phyloP scores from a whole-genome alignment of 768 basidiomycete genomes.

The Podaxis sp. region DNA sequence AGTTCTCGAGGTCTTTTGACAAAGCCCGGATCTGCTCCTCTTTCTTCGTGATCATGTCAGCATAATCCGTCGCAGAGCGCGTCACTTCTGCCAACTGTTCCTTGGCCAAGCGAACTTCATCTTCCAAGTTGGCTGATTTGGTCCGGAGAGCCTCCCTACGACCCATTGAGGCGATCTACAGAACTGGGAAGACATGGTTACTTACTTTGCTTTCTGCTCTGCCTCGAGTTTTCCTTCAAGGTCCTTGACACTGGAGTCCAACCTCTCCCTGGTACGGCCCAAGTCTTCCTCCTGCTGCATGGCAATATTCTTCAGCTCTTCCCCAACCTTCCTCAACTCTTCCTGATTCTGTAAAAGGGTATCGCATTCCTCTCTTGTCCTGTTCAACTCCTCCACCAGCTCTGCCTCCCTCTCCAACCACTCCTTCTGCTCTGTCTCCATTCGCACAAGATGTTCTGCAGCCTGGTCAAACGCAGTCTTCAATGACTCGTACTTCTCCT shows the following conservation, averaged over 20 bases:
- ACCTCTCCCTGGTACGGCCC: constrained; percentile 68
- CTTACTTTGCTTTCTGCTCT: constrained; percentile 59
- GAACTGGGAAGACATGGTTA: constrained; percentile 31
- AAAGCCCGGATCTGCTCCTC: constrained; percentile 68
- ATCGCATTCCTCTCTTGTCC: constrained; percentile 60
- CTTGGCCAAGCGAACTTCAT: constrained; percentile 67
- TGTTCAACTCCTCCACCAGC: constrained; percentile 54
- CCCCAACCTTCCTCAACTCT: constrained; percentile 61
- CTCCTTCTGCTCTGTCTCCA: constrained; percentile 75
- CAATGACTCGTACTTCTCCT: constrained; percentile 74
- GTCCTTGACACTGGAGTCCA: constrained; percentile 62
- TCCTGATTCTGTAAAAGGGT: constrained; percentile 57
- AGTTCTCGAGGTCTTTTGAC: constrained; percentile 48
- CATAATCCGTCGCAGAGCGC: constrained; percentile 76
- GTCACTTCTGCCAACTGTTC: constrained; percentile 77
- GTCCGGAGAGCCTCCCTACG: constrained; percentile 62
- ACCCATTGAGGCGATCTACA: not conserved
- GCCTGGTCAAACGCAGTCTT: constrained; percentile 79
- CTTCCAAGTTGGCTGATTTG: constrained; percentile 62
- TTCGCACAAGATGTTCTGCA: constrained; percentile 78
- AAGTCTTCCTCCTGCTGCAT: constrained; percentile 82
- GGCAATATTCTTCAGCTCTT: constrained; percentile 69
- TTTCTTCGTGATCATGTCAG: constrained; percentile 72
- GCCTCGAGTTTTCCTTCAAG: constrained; percentile 68
- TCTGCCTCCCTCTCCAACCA: constrained; percentile 68